phyloP scores from a whole-genome alignment of 441 rosid species.

The Populus hybrid region DNA sequence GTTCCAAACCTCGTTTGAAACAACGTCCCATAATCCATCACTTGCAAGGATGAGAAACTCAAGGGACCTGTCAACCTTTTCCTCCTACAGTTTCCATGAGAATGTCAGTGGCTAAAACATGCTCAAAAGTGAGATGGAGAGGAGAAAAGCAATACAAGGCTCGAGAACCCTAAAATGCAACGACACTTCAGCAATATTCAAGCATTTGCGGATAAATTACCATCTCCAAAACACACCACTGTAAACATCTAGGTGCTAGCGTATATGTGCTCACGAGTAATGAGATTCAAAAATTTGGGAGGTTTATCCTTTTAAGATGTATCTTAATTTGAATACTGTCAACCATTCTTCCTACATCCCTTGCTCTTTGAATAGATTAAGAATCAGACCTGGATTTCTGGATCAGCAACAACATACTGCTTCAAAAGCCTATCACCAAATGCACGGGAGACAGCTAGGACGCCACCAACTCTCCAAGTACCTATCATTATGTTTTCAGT shows the following conservation, averaged over 20 bases:
- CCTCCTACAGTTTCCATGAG: conserved; percentile 59
- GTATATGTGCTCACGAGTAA: not conserved
- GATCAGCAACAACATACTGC: conserved; percentile 99
- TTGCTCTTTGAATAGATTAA: not conserved
- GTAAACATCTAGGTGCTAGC: not conserved
- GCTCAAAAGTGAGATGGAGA: not conserved
- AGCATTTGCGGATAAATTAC: not conserved
- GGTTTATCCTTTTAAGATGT: not conserved
- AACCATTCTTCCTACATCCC: not conserved
- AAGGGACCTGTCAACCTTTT: conserved; percentile 74
- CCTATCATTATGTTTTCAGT: conserved; percentile 43
- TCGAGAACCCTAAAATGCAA: not conserved
- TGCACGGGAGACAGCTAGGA: conserved; percentile 99
- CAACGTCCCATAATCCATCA: conserved; percentile 90
- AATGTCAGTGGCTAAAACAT: conserved; percentile 1
- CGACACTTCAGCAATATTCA: not conserved
- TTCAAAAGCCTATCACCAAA: conserved; percentile 94
- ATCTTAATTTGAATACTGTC: not conserved
- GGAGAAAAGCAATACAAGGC: too few relatives aligned
- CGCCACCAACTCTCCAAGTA: conserved; percentile 99
- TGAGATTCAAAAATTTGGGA: not conserved
- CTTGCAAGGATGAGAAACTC: conserved; percentile 52
- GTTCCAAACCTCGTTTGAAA: conserved; percentile 73
- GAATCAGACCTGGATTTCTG: conserved; percentile 82
- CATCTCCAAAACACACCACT: not conserved